phyloP scores from a whole-genome alignment of 768 basidiomycete genomes.

The Boletus sp. region DNA sequence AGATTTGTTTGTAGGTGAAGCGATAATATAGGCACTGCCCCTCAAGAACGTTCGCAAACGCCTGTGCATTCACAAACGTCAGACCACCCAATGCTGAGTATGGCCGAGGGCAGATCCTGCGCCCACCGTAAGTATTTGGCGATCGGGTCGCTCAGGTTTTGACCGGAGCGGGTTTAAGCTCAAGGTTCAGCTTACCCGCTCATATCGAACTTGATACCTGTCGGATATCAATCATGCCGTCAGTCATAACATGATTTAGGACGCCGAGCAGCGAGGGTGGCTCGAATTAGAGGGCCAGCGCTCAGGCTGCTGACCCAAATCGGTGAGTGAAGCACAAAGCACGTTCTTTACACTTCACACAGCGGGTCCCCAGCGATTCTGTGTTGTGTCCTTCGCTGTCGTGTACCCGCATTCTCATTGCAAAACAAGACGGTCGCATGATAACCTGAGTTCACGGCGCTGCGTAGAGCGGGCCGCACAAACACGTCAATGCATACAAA shows the following conservation, averaged over 20 bases:
- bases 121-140: background rate
- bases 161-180: background rate
- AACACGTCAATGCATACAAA: background rate
- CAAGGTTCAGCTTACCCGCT: slow-evolving; percentile 1
- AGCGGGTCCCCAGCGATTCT: too few relatives aligned
- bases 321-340: background rate
- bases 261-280: background rate
- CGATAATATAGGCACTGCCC: background rate
- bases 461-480: background rate
- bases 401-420: background rate
- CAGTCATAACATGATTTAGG: background rate
- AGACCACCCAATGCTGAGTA: background rate
- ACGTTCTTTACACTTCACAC: background rate
- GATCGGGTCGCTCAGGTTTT: background rate
- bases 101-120: background rate
- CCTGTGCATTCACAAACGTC: background rate
- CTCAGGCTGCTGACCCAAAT: background rate
- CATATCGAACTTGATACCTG: background rate
- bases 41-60: background rate
- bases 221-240: background rate
- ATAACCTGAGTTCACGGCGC: background rate
- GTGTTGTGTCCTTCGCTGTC: too few relatives aligned
- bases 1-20: background rate
- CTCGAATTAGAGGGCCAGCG: background rate
- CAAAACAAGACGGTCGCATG: background rate